Evolutionary conservation across 2,329 filamentous ascomycete genomes (phyloP), one percentile per base, ranked within the genome.

Genomic region (Hypoxylon sp.): DNA sequence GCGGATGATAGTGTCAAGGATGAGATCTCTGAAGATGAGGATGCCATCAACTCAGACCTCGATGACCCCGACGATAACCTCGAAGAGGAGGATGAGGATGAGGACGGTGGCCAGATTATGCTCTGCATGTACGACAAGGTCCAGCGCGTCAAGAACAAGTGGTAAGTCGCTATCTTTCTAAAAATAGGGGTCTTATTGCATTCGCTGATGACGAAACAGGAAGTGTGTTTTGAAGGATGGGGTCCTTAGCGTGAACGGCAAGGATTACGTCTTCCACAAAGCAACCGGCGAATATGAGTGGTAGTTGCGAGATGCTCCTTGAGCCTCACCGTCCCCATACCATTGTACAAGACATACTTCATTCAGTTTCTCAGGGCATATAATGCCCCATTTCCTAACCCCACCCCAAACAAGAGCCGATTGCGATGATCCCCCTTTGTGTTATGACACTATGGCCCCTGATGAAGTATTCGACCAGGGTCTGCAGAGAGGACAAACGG

Each of bases 71-170:
- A 98, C 69, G 96, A 98, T 67, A 90, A 93, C 10, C 82, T 89
- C 17, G 90, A 92, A 30, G 93, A 96, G 23, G 93, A 95, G 23
- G 93, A 96, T 34, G 94, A 96, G 55, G 93, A 94, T 13, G 93
- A 97, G 66, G 94, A 97, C 46, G 88, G 90, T 36, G 90, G 91
- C 1, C 92, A 97, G 74, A 94, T 97, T 78, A 98, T 99, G 93
- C 90, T 99, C 43, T 99, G 96, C 84, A 98, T 97, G 79, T 99
- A 99, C 79, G 96, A 99, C 84, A 99, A 99, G 84, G 96, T 99
- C 9, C 95, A 98, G 82, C 88, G 96, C 51, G 96, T 98, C 76
- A 99, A 99, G 90, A 99, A 98, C 83, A 99, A 96, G 88, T 96
- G 93, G 93, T 90, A 79, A 56, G 85, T 81, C n/a, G 21, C 13